Percentiles rank a stretch among this genome's conserved stretches.
Evolutionary conservation across 148 eudicot genomes (phyloP).

Genomic region (Nepenthes gracilis): DNA sequence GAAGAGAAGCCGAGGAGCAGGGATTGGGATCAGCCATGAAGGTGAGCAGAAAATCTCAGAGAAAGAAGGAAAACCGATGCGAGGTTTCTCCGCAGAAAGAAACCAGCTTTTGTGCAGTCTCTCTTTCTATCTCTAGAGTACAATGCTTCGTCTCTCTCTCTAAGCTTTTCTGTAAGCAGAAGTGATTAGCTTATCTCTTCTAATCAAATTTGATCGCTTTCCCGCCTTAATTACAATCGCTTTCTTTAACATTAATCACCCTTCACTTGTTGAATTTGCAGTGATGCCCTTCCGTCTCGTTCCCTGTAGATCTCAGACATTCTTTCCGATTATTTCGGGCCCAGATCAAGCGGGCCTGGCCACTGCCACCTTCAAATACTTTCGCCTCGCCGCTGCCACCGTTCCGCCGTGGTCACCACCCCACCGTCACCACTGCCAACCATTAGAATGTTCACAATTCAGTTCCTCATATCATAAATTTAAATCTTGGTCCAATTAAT

Average conservation of each 20-base stretch:
- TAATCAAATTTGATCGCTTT: conserved; percentile 6
- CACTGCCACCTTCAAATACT: too few species aligned
- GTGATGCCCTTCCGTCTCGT: neutral
- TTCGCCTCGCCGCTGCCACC: too few species aligned
- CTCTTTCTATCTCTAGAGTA: neutral
- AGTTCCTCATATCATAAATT: too few species aligned
- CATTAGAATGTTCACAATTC: too few species aligned
- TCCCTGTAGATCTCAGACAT: too few species aligned
- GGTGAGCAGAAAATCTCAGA: conserved; percentile 10
- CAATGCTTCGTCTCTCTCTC: neutral
- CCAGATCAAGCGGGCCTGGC: too few species aligned
- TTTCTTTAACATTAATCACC: neutral
- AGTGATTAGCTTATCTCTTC: neutral
- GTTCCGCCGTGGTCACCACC: too few species aligned
- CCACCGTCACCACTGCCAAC: too few species aligned
- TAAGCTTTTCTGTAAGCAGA: neutral
- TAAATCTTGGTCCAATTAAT: too few species aligned
- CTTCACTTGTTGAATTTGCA: neutral
- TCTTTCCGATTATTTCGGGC: too few species aligned
- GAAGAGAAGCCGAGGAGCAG: neutral
- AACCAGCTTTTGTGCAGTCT: too few species aligned
- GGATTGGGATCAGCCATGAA: conserved; percentile 1
- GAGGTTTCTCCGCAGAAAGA: neutral
- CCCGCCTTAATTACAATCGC: conserved; percentile 27
- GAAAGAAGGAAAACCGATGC: neutral